These are phyloP conservation scores for Aureobasidium musti DNA, from an alignment of 2,329 filamentous ascomycete genomes.

Conservation along the genomic window DNA sequence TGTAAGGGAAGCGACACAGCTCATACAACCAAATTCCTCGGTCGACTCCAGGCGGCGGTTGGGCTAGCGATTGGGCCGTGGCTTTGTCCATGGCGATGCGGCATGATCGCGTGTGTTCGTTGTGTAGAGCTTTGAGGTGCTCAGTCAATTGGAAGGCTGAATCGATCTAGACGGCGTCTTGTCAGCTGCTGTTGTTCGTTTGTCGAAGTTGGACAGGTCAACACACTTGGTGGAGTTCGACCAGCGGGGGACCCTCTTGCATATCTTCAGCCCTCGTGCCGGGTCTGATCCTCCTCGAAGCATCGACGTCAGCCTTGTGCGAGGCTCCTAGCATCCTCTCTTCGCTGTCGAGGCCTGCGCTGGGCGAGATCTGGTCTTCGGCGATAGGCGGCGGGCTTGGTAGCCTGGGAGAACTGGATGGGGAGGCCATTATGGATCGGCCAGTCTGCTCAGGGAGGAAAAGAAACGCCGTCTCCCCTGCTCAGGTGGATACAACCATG, in stretches of 20 bases:
- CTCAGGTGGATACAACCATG: not conserved
- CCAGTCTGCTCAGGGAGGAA: not conserved
- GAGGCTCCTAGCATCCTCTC: conserved; percentile 59
- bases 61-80: conserved; percentile 73
- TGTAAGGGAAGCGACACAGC: conserved; percentile 90
- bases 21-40: conserved; percentile 95
- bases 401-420: conserved; percentile 82
- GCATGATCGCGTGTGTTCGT: conserved; percentile 56
- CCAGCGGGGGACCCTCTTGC: conserved; percentile 84
- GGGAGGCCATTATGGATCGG: conserved; percentile 43
- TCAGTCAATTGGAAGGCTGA: conserved; percentile 97
- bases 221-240: conserved; percentile 77
- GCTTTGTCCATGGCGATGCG: conserved; percentile 75
- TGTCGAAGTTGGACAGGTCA: not conserved
- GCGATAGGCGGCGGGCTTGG: conserved; percentile 93
- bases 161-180: conserved; percentile 67
- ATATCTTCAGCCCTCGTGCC: conserved; percentile 92
- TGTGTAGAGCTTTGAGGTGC: conserved; percentile 89
- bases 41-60: conserved; percentile 78
- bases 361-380: conserved; percentile 86
- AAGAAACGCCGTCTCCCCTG: conserved; percentile 1
- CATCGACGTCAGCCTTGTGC: conserved; percentile 64
- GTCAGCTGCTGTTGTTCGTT: conserved; percentile 23
- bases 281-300: conserved; percentile 82
- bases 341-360: conserved; percentile 61